Conservation (phyloP, 345 rosid genomes). For the Hibiscus trionum region DNA sequence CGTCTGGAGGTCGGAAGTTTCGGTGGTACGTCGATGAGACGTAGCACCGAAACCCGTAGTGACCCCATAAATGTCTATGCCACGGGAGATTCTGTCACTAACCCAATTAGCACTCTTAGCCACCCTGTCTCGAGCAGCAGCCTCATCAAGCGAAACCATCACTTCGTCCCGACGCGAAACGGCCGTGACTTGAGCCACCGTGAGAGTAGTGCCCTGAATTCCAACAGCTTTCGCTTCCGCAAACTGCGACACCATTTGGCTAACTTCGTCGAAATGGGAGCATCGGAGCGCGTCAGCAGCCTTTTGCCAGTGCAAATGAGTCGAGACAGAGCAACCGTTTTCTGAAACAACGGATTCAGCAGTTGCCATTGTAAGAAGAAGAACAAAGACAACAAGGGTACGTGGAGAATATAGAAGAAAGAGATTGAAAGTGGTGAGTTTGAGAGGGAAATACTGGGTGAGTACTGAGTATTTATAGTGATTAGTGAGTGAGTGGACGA, state of each 20-base stretch:
- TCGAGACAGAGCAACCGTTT: neutral
- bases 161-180: constrained; percentile 24
- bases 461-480: neutral
- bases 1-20: constrained; percentile 27
- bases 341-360: neutral
- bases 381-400: neutral
- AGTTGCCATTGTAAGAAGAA: constrained; percentile 2
- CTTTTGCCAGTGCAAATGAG: constrained; percentile 26
- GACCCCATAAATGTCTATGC: constrained; percentile 42
- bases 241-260: constrained; percentile 27
- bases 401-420: neutral
- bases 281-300: constrained; percentile 26
- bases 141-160: constrained; percentile 20
- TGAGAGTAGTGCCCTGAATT: constrained; percentile 26
- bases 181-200: neutral
- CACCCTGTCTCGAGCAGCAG: constrained; percentile 28
- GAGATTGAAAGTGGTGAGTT: constrained; percentile 1
- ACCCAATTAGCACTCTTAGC: constrained; percentile 36
- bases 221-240: constrained; percentile 17
- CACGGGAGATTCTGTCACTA: constrained; percentile 22
- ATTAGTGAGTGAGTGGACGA: no score
- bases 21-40: constrained; percentile 34
- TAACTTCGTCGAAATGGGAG: constrained; percentile 29
- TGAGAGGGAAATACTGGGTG: neutral
- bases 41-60: constrained; percentile 46